Evolutionary conservation across 2,329 filamentous ascomycete species (phyloP), one percentile per base, ranked within the genome.

Genomic region (Colletotrichum sp.): DNA sequence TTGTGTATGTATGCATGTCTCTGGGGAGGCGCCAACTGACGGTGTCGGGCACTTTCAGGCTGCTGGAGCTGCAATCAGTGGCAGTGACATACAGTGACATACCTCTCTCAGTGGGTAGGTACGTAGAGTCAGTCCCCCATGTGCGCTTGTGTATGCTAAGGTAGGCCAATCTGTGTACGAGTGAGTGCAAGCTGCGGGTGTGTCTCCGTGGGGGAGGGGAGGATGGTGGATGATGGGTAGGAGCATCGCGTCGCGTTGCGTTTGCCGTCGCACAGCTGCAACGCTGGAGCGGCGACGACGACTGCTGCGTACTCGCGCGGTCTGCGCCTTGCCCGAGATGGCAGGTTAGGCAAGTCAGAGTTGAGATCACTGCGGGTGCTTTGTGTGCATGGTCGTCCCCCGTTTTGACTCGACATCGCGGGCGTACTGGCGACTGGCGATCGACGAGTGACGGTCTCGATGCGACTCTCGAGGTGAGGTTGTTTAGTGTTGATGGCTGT

Each of bases 211-310:
- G 28, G 26, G 10, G 57, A 26, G 28, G 68, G 72, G 60, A 44
- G 44, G 68, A 32, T 68, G 44, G 63, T 39, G 63, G 69, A 67
- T 24, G 73, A 67, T 24, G 73, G 73, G 63, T 72, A 44, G 55
- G 52, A 63, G 63, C 69, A 63, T 59, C 73, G 71, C 70, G 55
- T 67, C 32, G 63, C 30, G 69, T 59, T 68, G 63, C 73, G 63
- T 72, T 67, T 64, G 39, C 24, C 60, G 69, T 73, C 55, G 64
- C 52, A 73, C 73, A 64, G 57, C 57, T 76, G 64, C 64, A 64
- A 72, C 73, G 39, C 57, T 72, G 73, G 57, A 64, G 73, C 63
- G 73, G 64, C 44, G 73, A 68, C 55, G 55, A 68, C 67, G 39
- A 44, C 39, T 44, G 16, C 39, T 44, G 39, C 39, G 39, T 44